Base-by-base conservation (phyloP, 75 land plant genomes). In the Pinus taeda region DNA sequence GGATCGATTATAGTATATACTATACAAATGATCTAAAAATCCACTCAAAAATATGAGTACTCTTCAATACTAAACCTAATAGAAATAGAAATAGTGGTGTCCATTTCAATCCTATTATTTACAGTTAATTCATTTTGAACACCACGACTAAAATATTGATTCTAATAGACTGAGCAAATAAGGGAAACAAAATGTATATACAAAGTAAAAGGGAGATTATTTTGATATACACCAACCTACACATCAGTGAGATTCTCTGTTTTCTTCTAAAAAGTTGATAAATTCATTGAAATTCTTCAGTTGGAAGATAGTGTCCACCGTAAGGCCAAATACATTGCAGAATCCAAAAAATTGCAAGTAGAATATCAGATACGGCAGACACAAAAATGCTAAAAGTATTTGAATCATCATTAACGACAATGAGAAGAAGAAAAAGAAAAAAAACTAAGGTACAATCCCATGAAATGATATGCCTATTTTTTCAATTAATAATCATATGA, bases 281-380 rank as follows among this genome's bases (percentile, higher is more conserved):
- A 26, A 88, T 53, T 89, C 85, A 57, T 74, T 79, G 83, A 94
- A 97, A 77, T 78, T 92, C 93, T 74, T 91, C 87, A 12, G 93
- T 94, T 58, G 99, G 99, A 75, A 64, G 95, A 83, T 97, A 97
- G 60, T 97, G 98, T 15, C 99, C 98, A 79, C 99, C 92, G 71
- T 97, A 93, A 21, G 89, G 84, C 74, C 85, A 83, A 76, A 87
- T 78, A 29, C 76, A 73, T 84, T 87, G 70, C 55, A 33, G 29
- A 63, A 4, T 2, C 21, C 59, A 11, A 59, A 59, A 72, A 20
- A 72, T 3, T n/a, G 37, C 13, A 72, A 39, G 49, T 22, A 49
- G 12, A 72, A 49, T 72, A 24, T 72, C 13, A 72, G 1, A 49
- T 0, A 11, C 30, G 15, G 1, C 24, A 30, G 13, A 42, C 33